Evolutionary conservation across 179 eudicot species (phyloP), one percentile per base, ranked within the genome.

Genomic region (Pouteria campechiana): DNA sequence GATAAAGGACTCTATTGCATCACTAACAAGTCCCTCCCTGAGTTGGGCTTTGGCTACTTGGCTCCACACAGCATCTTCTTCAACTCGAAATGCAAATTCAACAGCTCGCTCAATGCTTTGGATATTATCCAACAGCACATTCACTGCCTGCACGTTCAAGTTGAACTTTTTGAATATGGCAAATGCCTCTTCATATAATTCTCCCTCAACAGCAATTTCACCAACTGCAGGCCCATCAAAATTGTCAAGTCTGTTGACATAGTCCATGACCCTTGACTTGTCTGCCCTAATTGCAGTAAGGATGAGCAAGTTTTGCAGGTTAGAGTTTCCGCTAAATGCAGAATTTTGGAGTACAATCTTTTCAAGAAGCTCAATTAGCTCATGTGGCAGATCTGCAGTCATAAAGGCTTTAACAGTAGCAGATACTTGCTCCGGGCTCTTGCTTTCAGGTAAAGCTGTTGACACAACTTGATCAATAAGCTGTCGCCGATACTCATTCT

Each of bases 361-460:
- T 32, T 70, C 76, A 32, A 70, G 65, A 50, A 70, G 73, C 58
- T 70, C 76, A 53, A 70, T 70, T 41, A 70, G 65, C 62, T 70
- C 76, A 57, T 70, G 76, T 15, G 76, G 76, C 61, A 70, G 76
- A 41, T 70, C 73, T 36, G 76, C 72, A 5, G 76, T 70, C 76
- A 70, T 70, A 28, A 70, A 70, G 32, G 76, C 76, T 46, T 70
- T 70, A 49, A 70, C 76, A 60, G 76, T 72, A 19, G 76, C 76
- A 61, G 76, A 70, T 40, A 70, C 76, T 52, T 66, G 76, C 54
- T 70, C 76, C 2, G 76, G 76, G 42, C 76, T 70, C 66, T 70
- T 70, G 63, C 76, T 70, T 47, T 71, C 76, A 13, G 76, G 73
- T 50, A 71, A 61, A 57, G 76, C 73, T 61, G 76, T 71, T 20